These are phyloP conservation scores for Termitomyces sp. DNA, from an alignment of 1,284 basidiomycete genomes.

Conservation along the genomic window DNA sequence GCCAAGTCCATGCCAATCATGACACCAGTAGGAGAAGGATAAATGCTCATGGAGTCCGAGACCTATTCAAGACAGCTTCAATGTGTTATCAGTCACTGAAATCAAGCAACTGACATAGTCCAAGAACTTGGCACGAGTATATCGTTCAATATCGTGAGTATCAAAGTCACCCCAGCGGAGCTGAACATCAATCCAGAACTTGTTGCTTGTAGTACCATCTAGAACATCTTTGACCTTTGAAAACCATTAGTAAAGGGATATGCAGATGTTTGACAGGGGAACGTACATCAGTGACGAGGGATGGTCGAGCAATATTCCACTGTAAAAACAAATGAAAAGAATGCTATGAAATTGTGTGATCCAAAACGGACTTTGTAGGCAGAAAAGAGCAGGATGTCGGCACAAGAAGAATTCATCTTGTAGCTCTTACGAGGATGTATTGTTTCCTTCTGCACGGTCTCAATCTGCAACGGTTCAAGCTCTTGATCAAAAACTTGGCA, in stretches of 20 bases:
- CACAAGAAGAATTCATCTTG: conserved; percentile 99
- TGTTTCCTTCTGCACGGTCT: conserved; percentile 99
- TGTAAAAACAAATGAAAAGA: conserved; percentile 26
- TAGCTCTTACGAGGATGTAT: conserved; percentile 99
- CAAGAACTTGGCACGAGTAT: conserved; percentile 97
- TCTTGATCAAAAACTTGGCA: conserved; percentile 99
- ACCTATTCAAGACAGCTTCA: conserved; percentile 42
- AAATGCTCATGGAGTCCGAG: conserved; percentile 95
- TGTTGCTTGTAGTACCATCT: conserved; percentile 96
- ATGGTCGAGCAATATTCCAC: conserved; percentile 98
- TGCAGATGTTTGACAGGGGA: not conserved
- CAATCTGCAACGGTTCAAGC: conserved; percentile 95
- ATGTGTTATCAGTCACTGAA: not conserved
- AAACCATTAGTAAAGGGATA: conserved; percentile 8
- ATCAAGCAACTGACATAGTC: conserved; percentile 64
- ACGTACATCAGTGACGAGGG: conserved; percentile 88
- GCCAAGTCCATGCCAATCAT: conserved; percentile 98
- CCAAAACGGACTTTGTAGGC: conserved; percentile 69
- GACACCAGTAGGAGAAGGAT: conserved; percentile 96
- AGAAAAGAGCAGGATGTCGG: conserved; percentile 96
- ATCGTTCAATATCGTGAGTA: conserved; percentile 96
- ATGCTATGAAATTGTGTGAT: not conserved
- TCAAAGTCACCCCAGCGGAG: conserved; percentile 99
- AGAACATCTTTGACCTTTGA: conserved; percentile 85
- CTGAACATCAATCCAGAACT: conserved; percentile 99